Base-by-base conservation (phyloP, 2,329 filamentous ascomycete species). In the Pseudocercospora macadamiae region DNA sequence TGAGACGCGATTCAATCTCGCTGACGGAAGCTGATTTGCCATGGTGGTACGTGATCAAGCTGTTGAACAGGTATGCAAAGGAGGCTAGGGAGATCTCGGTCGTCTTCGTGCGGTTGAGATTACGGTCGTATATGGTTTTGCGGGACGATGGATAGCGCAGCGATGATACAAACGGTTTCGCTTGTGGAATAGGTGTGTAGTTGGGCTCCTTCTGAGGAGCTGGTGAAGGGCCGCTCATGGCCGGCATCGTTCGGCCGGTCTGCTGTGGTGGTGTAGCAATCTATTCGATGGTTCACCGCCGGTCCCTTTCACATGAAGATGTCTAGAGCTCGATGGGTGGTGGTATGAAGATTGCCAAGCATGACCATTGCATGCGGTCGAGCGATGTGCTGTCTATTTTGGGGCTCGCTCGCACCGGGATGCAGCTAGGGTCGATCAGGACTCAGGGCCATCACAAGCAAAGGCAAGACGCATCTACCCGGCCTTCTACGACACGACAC, bases 81-180 rank as follows among this genome's bases (percentile, higher is more conserved):
- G 91, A 92, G 9, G 95, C 86, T 73, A 96, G 89, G 75, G 92
- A 96, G 66, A 96, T 86, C 80, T 97, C 93, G 59, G 90, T 85
- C 68, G 90, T 91, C 74, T 91, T 90, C 69, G 88, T 89, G 64
- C 95, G 89, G 77, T 97, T 97, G 62, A 97, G 82, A 62, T 96
- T 92, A 55, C 95, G 86, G 81, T 97, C 92, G 81, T 97, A 99
- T 79, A 99, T 97, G 65, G 92, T 96, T 80, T 97, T 97, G 79
- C 92, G 91, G 75, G 87, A 96, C 57, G 90, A 90, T 48, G 95
- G 93, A 71, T 96, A 91, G 67, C 92, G 90, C 62, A 99, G 87
- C 23, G 90, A 88, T 34, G 74, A 66, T 16, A 69, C 64, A 60
- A 72, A 73, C 47, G 70, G 68, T 48, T 71, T 70, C n/a, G 70